Conservation (phyloP, 169 alveolate species). For the Plasmodium relictum region DNA sequence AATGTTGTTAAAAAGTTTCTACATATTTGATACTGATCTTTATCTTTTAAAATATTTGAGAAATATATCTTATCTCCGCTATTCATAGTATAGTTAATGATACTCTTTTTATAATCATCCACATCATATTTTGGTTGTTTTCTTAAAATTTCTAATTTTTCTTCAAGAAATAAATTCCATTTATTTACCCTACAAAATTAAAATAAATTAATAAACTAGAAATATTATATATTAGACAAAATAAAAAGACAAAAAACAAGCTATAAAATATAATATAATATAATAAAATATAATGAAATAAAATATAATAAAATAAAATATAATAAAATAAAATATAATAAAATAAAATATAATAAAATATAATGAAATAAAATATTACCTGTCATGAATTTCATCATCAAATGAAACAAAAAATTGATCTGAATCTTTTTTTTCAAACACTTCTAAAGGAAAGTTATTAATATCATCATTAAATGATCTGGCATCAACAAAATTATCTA, state of each 20-base stretch:
- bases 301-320: not conserved
- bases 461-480: conserved; percentile 16
- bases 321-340: not conserved
- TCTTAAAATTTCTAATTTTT: conserved; percentile 22
- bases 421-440: conserved; percentile 27
- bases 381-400: conserved; percentile 55
- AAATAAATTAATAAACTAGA: not conserved
- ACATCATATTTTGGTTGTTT: conserved; percentile 59
- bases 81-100: conserved; percentile 35
- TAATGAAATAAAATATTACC: conserved; percentile 7
- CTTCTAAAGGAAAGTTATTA: conserved; percentile 10
- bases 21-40: conserved; percentile 40
- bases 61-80: conserved; percentile 31
- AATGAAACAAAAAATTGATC: conserved; percentile 5
- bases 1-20: conserved; percentile 62
- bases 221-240: not conserved
- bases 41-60: conserved; percentile 10
- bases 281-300: too few species aligned
- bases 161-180: conserved; percentile 54
- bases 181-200: conserved; percentile 19
- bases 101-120: conserved; percentile 37
- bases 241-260: not conserved
- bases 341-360: not conserved
- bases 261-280: not conserved
- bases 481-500: conserved; percentile 1